Base-by-base conservation (phyloP, 495 filamentous ascomycete species). In the Trichoderma asperelloides region DNA sequence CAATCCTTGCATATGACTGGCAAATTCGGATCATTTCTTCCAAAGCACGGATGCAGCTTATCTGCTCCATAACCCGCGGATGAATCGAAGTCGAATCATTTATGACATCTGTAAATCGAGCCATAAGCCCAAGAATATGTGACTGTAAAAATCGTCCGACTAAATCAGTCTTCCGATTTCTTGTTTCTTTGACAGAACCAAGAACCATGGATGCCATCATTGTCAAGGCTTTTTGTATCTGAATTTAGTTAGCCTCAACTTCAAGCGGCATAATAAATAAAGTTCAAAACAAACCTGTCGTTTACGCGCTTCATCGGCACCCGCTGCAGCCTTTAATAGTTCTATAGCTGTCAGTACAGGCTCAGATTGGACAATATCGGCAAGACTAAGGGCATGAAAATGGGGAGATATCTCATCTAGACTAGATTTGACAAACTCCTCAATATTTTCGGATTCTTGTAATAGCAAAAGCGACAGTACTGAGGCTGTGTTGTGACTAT, bases 61-160 rank as follows among this genome's bases (percentile, higher is more conserved):
- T 87, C 71, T 91, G 89, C 70, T 96, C 91, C 33, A 84, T 79
- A 28, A 87, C 74, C 4, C 76, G 74, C 5, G 73, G 66, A 28
- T 74, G 62, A 1, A 86, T 78, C 51, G 86, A 80, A 69, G 80
- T 75, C 16, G 81, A 80, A 71, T 92, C 90, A 71, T 91, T 96
- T 64, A 99, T 87, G 13, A 86, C 84, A 69, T 94, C 89, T 7
- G 90, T 88, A 66, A 98, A 86, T 60, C 89, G 86, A 21, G 88
- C 85, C 74, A 96, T 92, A 66, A 98, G 85, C n/a, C 92, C 94
- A 25, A 98, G 85, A 28, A 94, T 87, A 77, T 97, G 89, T 18
- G 83, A 82, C 66, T 96, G 89, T 57, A 98, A 86, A 75, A 96
- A 98, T n/a, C 85, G 88, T 21, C 96, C 76, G n/a, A 84, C 75